These are phyloP conservation scores for Oryza glaberrima DNA, from an alignment of 176 grass and related monocot species.

Conservation along the genomic window DNA sequence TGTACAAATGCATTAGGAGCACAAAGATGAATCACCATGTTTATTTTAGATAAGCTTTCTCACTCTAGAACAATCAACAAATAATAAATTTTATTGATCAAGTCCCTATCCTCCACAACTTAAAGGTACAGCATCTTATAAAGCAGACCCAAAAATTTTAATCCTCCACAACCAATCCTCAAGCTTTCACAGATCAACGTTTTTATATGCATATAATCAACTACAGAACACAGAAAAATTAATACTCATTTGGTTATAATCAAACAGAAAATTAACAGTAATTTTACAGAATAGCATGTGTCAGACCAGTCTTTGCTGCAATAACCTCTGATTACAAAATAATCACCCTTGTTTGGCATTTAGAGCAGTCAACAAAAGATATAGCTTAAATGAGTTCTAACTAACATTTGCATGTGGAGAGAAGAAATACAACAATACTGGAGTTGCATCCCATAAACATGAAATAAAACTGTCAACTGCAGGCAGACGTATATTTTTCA, in stretches of 20 bases:
- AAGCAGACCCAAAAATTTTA: neutral
- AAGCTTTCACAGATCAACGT: neutral
- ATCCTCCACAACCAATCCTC: neutral
- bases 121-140: neutral
- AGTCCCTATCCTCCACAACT: neutral
- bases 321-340: slow-evolving; percentile 10
- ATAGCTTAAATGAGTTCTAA: neutral
- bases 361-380: slow-evolving; percentile 10
- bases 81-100: slow-evolving; percentile 36
- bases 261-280: neutral
- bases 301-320: neutral
- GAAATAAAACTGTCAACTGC: slow-evolving; percentile 30
- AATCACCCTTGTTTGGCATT: neutral
- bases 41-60: neutral
- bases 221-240: neutral
- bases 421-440: neutral
- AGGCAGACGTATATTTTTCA: neutral
- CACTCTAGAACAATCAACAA: slow-evolving; percentile 8
- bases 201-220: neutral
- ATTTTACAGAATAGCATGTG: neutral
- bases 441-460: slow-evolving; percentile 14
- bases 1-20: neutral
- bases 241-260: neutral
- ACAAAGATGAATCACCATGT: neutral
- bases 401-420: neutral